phyloP scores from a whole-genome alignment of 495 filamentous ascomycete species.

The Aspergillus taichungensis region DNA sequence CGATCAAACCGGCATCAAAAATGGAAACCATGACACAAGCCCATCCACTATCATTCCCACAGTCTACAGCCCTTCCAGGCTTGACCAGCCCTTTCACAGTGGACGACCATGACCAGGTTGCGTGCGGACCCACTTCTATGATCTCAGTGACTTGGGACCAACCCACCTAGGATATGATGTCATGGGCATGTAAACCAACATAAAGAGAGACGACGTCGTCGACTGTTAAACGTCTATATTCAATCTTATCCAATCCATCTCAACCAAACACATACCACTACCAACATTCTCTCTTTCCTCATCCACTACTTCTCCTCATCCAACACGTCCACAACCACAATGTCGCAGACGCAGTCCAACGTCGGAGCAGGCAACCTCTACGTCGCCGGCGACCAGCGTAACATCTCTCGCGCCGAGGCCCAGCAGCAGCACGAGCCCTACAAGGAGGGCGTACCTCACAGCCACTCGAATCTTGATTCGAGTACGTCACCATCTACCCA shows the following conservation, averaged over 20 bases:
- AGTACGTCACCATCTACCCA: constrained; percentile 36
- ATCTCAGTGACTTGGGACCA: not conserved
- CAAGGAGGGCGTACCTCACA: constrained; percentile 57
- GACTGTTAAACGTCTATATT: no score
- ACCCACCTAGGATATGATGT: not conserved
- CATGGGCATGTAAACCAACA: not conserved
- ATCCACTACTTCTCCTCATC: constrained; percentile 3
- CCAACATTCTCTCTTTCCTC: not conserved
- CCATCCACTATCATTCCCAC: no score
- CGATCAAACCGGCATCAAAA: no score
- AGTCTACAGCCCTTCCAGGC: no score
- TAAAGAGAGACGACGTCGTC: not conserved
- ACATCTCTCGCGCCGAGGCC: constrained; percentile 47
- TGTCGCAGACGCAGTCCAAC: constrained; percentile 10
- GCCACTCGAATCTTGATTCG: constrained; percentile 62
- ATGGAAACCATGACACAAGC: no score
- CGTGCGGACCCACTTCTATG: not conserved
- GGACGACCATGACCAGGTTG: not conserved
- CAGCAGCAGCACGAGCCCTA: constrained; percentile 46
- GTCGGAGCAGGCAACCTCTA: constrained; percentile 47
- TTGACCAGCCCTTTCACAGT: no score
- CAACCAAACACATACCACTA: not conserved
- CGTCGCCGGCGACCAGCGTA: constrained; percentile 66
- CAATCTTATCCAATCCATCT: constrained; percentile 1
- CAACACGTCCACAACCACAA: constrained; percentile 1